Percentiles rank a stretch among this genome's conserved stretches.
Evolutionary conservation across 2,329 filamentous ascomycete species (phyloP).

Genomic region (Pseudomassariella vexata): DNA sequence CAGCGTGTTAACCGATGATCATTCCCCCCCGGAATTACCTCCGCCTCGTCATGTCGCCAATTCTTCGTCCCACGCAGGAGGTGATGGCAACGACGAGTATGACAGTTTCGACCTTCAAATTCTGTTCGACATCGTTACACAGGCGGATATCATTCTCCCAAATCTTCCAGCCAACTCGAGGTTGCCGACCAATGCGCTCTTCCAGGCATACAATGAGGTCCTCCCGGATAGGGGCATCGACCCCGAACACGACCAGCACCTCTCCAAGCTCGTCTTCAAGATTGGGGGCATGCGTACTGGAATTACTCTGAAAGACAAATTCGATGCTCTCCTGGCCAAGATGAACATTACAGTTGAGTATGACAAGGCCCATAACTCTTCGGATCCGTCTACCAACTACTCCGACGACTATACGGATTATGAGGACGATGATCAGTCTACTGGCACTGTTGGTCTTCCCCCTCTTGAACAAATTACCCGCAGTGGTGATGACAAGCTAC

Average conservation of each 20-base stretch:
- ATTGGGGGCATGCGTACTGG: constrained; percentile 61
- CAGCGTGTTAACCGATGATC: neutral
- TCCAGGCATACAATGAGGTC: constrained; percentile 72
- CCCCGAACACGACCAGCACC: constrained; percentile 67
- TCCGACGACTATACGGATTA: neutral
- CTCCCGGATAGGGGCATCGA: constrained; percentile 66
- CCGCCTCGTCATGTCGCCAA: neutral
- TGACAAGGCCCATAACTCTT: too few species aligned
- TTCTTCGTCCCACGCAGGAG: constrained; percentile 8
- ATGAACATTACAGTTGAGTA: constrained; percentile 70
- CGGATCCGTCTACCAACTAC: constrained; percentile 11
- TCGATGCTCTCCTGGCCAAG: constrained; percentile 59
- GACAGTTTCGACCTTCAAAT: constrained; percentile 62
- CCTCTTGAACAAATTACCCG: too few species aligned
- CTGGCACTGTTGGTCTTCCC: too few species aligned
- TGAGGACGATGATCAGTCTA: neutral
- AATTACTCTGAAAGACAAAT: constrained; percentile 59
- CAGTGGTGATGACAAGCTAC: too few species aligned
- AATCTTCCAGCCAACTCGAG: constrained; percentile 53
- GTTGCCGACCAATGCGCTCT: constrained; percentile 70
- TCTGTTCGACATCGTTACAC: constrained; percentile 69
- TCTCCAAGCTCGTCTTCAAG: constrained; percentile 73
- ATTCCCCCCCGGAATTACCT: neutral
- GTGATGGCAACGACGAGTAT: constrained; percentile 10
- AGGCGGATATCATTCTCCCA: constrained; percentile 60